Percentiles rank a stretch among this genome's conserved stretches.
Evolutionary conservation across 805 yeast species (phyloP).

Genomic region (Myxozyma sirexii): DNA sequence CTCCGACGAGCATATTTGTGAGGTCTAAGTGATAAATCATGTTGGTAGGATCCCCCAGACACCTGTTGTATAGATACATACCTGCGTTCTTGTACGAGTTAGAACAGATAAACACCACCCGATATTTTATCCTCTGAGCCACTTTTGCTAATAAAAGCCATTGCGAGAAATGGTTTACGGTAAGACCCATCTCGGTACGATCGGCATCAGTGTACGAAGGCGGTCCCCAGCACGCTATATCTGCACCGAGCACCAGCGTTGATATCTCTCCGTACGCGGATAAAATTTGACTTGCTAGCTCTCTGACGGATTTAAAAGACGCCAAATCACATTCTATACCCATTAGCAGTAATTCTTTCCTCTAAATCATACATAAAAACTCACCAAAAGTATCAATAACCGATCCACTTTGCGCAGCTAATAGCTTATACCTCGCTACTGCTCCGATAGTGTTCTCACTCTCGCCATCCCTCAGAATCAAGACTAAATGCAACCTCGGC

Average conservation of each 20-base stretch:
- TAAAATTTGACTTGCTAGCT: slow-evolving; percentile 32
- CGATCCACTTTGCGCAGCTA: slow-evolving; percentile 29
- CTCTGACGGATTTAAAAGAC: slow-evolving; percentile 18
- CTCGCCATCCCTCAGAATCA: slow-evolving; percentile 21
- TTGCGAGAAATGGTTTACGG: slow-evolving; percentile 32
- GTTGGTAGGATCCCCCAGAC: too few species aligned
- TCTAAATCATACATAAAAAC: neutral
- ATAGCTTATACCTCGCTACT: slow-evolving; percentile 4
- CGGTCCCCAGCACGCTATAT: slow-evolving; percentile 29
- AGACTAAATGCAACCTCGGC: slow-evolving; percentile 21
- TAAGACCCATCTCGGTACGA: slow-evolving; percentile 21
- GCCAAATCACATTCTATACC: slow-evolving; percentile 25
- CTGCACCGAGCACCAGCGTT: slow-evolving; percentile 30
- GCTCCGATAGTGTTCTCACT: slow-evolving; percentile 24
- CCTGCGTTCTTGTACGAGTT: slow-evolving; percentile 21
- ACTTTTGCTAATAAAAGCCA: slow-evolving; percentile 29
- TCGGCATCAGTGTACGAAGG: slow-evolving; percentile 28
- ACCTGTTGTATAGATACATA: too few species aligned
- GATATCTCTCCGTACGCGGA: slow-evolving; percentile 32
- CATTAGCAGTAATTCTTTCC: neutral
- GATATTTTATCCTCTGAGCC: slow-evolving; percentile 11
- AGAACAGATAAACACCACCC: slow-evolving; percentile 30
- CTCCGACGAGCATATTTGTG: neutral
- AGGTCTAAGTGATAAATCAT: slow-evolving; percentile 19
- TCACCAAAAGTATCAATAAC: slow-evolving; percentile 21